These are phyloP conservation scores for Macrolepiota albuminosa DNA, from an alignment of 768 basidiomycete genomes.

Conservation along the genomic window DNA sequence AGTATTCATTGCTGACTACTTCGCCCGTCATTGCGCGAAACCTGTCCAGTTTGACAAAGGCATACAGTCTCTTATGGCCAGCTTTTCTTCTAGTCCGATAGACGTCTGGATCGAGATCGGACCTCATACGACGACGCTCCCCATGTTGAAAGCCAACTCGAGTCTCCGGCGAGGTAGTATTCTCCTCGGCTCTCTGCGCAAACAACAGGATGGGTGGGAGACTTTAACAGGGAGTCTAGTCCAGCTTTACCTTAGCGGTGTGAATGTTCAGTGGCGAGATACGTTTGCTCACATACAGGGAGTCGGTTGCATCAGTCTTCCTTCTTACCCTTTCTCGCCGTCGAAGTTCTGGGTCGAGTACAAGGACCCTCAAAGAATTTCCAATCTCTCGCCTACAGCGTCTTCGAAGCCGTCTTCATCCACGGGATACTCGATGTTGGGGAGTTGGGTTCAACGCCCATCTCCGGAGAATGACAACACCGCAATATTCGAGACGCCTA, in stretches of 20 bases:
- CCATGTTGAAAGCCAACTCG: conserved; percentile 47
- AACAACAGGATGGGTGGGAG: conserved; percentile 36
- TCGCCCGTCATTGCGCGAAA: conserved; percentile 52
- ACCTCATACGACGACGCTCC: conserved; percentile 53
- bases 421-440: conserved; percentile 31
- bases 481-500: conserved; percentile 52
- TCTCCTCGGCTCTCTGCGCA: conserved; percentile 48
- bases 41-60: conserved; percentile 55
- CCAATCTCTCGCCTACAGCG: background rate
- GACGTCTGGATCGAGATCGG: conserved; percentile 65
- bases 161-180: conserved; percentile 25
- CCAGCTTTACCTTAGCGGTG: conserved; percentile 39
- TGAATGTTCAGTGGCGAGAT: conserved; percentile 48
- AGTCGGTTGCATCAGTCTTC: conserved; percentile 45
- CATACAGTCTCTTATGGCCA: conserved; percentile 33
- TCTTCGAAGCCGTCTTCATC: background rate
- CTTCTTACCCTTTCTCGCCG: conserved; percentile 58
- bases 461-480: conserved; percentile 26
- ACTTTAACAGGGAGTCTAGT: conserved; percentile 43
- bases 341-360: conserved; percentile 55
- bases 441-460: conserved; percentile 39
- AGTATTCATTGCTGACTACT: conserved; percentile 47
- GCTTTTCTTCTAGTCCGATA: conserved; percentile 22
- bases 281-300: conserved; percentile 43
- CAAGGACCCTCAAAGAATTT: conserved; percentile 21